Percentiles rank a stretch among this genome's conserved stretches.
Evolutionary conservation across 345 rosid species (phyloP).

Genomic region (Kernera saxatilis): DNA sequence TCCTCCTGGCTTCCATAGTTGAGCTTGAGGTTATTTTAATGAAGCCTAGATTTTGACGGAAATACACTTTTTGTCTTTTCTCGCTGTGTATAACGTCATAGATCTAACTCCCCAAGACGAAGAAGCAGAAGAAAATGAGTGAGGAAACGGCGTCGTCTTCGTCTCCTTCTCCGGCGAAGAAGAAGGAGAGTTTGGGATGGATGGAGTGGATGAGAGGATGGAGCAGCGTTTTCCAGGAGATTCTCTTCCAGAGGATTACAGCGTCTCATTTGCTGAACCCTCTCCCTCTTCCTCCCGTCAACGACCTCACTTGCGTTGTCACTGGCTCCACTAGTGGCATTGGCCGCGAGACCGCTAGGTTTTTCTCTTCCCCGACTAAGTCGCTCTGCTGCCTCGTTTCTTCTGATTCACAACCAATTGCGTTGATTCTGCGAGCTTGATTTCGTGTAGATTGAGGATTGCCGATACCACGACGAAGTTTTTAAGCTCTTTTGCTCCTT

Average conservation of each 20-base stretch:
- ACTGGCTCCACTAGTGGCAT: conserved; percentile 99
- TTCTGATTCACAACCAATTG: neutral
- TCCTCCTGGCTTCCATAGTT: neutral
- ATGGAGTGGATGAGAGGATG: conserved; percentile 94
- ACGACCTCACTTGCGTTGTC: conserved; percentile 74
- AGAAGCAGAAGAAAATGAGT: conserved; percentile 25
- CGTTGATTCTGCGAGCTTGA: too few relatives aligned
- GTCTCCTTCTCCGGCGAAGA: conserved; percentile 21
- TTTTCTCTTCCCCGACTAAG: neutral
- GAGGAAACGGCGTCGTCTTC: conserved; percentile 4
- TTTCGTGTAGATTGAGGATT: neutral
- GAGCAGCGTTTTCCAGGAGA: conserved; percentile 59
- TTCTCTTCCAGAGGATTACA: conserved; percentile 77
- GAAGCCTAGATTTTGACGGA: conserved; percentile 22
- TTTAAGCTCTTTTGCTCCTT: conserved; percentile 3
- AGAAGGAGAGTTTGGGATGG: conserved; percentile 79
- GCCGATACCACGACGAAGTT: neutral
- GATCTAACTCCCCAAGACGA: conserved; percentile 16
- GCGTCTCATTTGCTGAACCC: conserved; percentile 82
- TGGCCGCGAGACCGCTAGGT: conserved; percentile 88
- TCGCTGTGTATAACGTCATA: neutral
- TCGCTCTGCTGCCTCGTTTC: neutral
- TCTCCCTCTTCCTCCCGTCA: conserved; percentile 70
- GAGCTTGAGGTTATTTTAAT: neutral
- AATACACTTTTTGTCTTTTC: conserved; percentile 17